These are phyloP conservation scores for Melanomma pulvis-pyrius DNA, from an alignment of 495 filamentous ascomycete genomes.

Conservation along the genomic window DNA sequence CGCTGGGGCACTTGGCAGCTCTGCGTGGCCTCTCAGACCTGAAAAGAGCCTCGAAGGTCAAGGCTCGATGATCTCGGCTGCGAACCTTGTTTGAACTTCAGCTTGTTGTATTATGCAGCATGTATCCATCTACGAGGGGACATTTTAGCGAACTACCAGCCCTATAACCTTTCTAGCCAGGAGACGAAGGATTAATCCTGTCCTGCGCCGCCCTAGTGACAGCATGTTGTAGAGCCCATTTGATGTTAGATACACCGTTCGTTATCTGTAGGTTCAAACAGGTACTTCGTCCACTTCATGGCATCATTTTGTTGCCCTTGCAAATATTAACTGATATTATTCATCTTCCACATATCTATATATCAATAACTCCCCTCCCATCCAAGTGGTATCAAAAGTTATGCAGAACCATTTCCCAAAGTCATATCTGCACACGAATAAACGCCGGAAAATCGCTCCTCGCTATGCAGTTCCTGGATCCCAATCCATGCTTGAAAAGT, in stretches of 20 bases:
- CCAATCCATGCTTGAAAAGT: slow-evolving; percentile 3
- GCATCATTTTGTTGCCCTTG: not conserved
- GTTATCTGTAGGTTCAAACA: too few relatives aligned
- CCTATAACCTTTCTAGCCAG: too few relatives aligned
- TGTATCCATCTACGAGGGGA: too few relatives aligned
- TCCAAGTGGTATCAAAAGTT: not conserved
- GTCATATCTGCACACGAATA: not conserved
- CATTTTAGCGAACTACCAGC: too few relatives aligned
- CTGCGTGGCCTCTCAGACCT: not conserved
- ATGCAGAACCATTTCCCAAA: not conserved
- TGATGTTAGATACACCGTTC: too few relatives aligned
- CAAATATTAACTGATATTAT: not conserved
- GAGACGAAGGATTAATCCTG: too few relatives aligned
- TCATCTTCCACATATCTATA: not conserved
- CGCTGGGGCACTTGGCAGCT: not conserved
- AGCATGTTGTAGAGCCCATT: too few relatives aligned
- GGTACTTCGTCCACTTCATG: too few relatives aligned
- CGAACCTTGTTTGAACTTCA: not conserved
- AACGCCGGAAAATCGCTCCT: not conserved
- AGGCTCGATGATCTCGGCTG: not conserved
- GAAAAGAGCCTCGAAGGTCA: not conserved
- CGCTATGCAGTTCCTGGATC: slow-evolving; percentile 5
- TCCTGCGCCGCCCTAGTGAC: too few relatives aligned
- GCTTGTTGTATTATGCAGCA: not conserved
- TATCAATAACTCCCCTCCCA: not conserved